phyloP scores from a whole-genome alignment of 768 basidiomycete species.

The Coprinopsis marcescibilis region DNA sequence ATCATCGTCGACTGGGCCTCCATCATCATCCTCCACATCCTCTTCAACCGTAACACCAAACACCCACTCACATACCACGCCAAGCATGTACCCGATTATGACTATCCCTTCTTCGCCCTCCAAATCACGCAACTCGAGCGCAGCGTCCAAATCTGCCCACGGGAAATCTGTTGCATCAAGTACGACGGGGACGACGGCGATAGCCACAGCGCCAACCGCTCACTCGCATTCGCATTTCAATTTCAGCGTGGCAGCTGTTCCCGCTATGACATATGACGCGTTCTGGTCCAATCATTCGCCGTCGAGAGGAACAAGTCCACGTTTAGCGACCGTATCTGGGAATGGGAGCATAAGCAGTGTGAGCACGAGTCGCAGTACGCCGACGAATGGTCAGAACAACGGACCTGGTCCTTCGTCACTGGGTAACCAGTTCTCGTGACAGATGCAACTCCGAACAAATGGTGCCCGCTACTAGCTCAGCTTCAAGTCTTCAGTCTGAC shows the following conservation, averaged over 20 bases:
- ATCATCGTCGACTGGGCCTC: neutral
- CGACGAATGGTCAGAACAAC: too few species aligned
- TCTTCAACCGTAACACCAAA: neutral
- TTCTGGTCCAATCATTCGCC: slow-evolving; percentile 9
- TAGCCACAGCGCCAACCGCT: neutral
- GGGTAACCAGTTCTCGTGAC: too few species aligned
- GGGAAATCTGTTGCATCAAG: neutral
- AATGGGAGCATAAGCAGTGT: too few species aligned
- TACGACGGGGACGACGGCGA: neutral
- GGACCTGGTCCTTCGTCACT: too few species aligned
- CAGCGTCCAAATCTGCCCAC: neutral
- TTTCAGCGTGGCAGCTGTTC: neutral
- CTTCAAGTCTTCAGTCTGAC: too few species aligned
- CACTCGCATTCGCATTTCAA: neutral
- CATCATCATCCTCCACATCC: neutral
- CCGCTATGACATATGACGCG: slow-evolving; percentile 8
- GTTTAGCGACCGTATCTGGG: too few species aligned
- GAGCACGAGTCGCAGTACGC: too few species aligned
- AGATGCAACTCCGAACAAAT: too few species aligned
- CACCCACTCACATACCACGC: too few species aligned
- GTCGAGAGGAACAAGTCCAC: too few species aligned
- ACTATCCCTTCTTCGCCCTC: neutral
- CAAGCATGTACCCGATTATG: neutral
- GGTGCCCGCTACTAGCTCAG: too few species aligned
- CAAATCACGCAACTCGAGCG: neutral